Percentiles rank a stretch among this genome's conserved stretches.
Evolutionary conservation across 2,329 filamentous ascomycete genomes (phyloP).

Genomic region (Ophiostoma novo-ulmi): DNA sequence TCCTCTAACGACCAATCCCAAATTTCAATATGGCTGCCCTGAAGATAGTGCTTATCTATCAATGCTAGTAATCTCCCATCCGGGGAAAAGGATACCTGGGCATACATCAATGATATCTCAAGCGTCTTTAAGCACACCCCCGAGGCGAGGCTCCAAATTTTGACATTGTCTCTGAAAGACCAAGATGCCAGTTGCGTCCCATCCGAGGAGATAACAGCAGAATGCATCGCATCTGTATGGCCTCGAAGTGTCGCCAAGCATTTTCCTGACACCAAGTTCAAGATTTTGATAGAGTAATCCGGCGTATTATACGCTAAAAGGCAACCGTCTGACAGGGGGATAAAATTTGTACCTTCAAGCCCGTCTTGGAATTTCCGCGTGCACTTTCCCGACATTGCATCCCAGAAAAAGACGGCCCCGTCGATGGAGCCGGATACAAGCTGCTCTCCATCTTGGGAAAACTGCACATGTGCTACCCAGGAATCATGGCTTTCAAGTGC

Average conservation of each 20-base stretch:
- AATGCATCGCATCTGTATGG: neutral
- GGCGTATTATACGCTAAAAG: neutral
- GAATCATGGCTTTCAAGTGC: neutral
- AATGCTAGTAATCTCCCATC: neutral
- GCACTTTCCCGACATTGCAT: neutral
- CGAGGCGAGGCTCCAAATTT: neutral
- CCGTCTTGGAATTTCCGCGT: neutral
- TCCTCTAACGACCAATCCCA: neutral
- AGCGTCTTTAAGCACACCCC: neutral
- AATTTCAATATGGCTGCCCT: neutral
- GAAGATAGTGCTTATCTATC: no score
- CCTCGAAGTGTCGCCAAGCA: neutral
- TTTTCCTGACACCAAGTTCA: neutral
- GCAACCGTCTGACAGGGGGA: neutral
- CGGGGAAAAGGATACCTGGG: neutral
- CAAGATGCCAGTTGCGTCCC: neutral
- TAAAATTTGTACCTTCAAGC: fast-evolving
- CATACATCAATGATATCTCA: neutral
- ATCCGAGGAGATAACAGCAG: neutral
- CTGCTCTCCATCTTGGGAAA: neutral
- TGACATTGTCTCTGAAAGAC: neutral
- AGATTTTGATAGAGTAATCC: neutral
- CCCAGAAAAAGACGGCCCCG: neutral
- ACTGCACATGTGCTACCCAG: fast-evolving
- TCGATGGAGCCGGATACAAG: neutral